Evolutionary conservation across 2,329 filamentous ascomycete genomes (phyloP), one percentile per base, ranked within the genome.

Genomic region (Aspergillus neoniger): DNA sequence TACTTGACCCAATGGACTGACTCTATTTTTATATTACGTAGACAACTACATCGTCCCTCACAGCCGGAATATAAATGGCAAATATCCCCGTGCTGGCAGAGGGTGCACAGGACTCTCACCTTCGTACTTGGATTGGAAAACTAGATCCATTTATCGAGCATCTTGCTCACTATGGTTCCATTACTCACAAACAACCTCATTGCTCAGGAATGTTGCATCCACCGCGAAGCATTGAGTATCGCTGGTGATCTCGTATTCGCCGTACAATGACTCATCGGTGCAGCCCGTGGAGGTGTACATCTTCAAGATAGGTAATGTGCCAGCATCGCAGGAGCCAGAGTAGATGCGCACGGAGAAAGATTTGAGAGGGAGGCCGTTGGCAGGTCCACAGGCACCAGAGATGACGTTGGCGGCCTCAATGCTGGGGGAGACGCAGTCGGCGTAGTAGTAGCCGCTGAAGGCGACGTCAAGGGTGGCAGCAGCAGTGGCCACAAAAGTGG

Each of bases 141-240:
- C 3, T 43, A 43, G 1, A 43, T 43, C 10, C n/a, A 43, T 3
- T 5, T 14, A n/a, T n/a, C n/a, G 10, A 43, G 15, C 39, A 17
- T 19, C 5, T 41, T 41, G 15, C n/a, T 17, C 39, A 43, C 17
- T 14, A 9, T 9, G 4, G 10, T 43, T 2, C 10, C 23, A 12
- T 14, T 48, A 48, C 36, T 54, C 51, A 21, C 51, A 54, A n/a
- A 54, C 36, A 54, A 54, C 51, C 36, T 54, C 51, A 41, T 41
- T 43, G 12, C 51, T 54, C 23, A 54, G 17, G 32, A 54, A 54
- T 12, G 51, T 54, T 6, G 8, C 51, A 41, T 54, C 51, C 5
- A 54, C 51, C 23, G 17, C 51, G n/a, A 43, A 54, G 21, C 51
- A 54, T 36, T 43, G 51, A 6, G 51, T 54, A 5, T 38, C 38